Base-by-base conservation (phyloP, 1,139 yeast genomes). In the Suhomyces maxii region DNA sequence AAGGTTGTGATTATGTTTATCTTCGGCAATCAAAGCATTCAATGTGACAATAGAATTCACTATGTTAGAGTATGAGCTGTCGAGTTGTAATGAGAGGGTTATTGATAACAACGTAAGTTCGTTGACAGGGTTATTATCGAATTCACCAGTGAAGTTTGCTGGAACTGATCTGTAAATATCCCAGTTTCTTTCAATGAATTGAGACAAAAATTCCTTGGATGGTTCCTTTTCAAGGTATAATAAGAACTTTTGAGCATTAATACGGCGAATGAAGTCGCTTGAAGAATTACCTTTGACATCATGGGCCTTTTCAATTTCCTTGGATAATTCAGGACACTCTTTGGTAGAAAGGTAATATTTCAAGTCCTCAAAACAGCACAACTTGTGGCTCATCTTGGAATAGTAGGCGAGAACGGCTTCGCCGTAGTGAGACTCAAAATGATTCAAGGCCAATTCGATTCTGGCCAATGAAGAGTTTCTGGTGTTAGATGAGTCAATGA, bases 121-220 rank as follows among this genome's bases (percentile, higher is more conserved):
- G 54, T 83, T 83, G 3, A 86, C 87, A 6, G 81, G 67, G 56
- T 79, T 83, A 56, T 82, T 83, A 56, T 86, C 93, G 36, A 83
- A 83, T 13, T 73, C 76, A 26, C 71, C 70, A 50, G 49, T 41
- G 8, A 47, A 25, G 26, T 45, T 10, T 11, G 28, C 8, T 4
- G 41, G 41, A 71, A 63, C 36, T 64, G 58, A 36, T 63, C 60
- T 8, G 57, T 76, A 80, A 13, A 69, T 61, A 6, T 53, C 47
- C 56, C 80, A 64, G 46, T 75, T 68, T 25, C 34, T 46, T n/a
- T 39, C 25, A 10, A 48, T 40, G 31, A 40, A 46, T 0, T 57
- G 53, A 1, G 47, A 32, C 45, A 59, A 46, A 58, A 64, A 64
- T 9, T 59, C 56, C 31, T 45, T 47, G 48, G 11, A 45, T 14